Evolutionary conservation across 345 rosid genomes (phyloP).

Genomic region (Lagerstroemia speciosa): DNA sequence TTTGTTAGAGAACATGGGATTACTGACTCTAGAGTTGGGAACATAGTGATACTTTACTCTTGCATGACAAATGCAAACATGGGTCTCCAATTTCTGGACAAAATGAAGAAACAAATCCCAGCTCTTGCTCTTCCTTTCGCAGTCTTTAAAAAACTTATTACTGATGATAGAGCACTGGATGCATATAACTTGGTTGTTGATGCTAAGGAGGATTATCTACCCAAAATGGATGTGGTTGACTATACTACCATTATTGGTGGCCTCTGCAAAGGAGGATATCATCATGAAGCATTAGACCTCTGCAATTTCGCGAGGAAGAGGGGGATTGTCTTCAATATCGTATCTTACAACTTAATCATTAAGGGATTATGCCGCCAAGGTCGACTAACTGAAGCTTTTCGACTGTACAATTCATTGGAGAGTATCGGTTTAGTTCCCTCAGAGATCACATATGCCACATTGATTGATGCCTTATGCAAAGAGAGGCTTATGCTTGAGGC

Average conservation of each 20-base stretch:
- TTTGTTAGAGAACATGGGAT: slow-evolving; percentile 43
- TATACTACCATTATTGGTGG: slow-evolving; percentile 49
- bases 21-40: slow-evolving; percentile 28
- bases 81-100: slow-evolving; percentile 31
- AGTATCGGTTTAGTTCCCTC: slow-evolving; percentile 50
- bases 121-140: slow-evolving; percentile 26
- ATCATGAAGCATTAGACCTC: slow-evolving; percentile 47
- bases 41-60: slow-evolving; percentile 31
- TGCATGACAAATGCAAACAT: slow-evolving; percentile 30
- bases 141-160: slow-evolving; percentile 36
- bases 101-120: slow-evolving; percentile 21
- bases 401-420: slow-evolving; percentile 73
- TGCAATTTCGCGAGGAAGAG: slow-evolving; percentile 46
- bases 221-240: slow-evolving; percentile 50
- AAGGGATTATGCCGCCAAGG: slow-evolving; percentile 69
- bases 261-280: slow-evolving; percentile 67
- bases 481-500: slow-evolving; percentile 61
- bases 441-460: slow-evolving; percentile 42
- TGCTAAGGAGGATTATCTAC: slow-evolving; percentile 27
- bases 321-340: slow-evolving; percentile 42
- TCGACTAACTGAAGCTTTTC: slow-evolving; percentile 79
- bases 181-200: slow-evolving; percentile 47
- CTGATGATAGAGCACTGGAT: slow-evolving; percentile 43
- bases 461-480: slow-evolving; percentile 65
- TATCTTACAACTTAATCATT: slow-evolving; percentile 64